Evolutionary conservation across 441 rosid genomes (phyloP).

Genomic region (Dalechampia spathulata): DNA sequence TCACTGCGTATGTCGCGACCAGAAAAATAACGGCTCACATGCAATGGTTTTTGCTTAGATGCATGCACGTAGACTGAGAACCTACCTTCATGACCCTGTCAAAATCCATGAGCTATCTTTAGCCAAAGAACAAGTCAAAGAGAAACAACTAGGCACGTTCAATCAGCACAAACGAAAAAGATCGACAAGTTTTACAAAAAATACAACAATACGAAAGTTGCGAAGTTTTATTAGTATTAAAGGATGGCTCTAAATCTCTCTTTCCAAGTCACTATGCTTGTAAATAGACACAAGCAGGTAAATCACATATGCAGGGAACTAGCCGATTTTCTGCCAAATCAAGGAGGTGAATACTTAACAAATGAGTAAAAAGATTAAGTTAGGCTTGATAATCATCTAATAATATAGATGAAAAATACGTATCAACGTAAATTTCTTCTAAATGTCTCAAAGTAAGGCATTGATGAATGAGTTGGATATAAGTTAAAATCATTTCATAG

Average conservation of each 20-base stretch:
- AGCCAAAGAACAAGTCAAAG: not conserved
- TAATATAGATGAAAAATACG: not conserved
- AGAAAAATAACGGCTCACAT: constrained; percentile 69
- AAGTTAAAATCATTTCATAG: too few relatives aligned
- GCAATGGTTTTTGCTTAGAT: constrained; percentile 67
- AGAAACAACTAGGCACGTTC: not conserved
- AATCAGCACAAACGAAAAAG: too few relatives aligned
- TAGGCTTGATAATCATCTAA: not conserved
- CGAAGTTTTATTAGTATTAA: too few relatives aligned
- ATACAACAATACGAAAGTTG: too few relatives aligned
- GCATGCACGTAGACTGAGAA: constrained; percentile 89
- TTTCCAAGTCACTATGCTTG: too few relatives aligned
- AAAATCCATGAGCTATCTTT: constrained; percentile 11
- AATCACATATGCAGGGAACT: too few relatives aligned
- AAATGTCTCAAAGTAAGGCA: not conserved
- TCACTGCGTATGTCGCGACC: constrained; percentile 73
- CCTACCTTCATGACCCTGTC: constrained; percentile 84
- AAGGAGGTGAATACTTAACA: not conserved
- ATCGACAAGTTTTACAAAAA: too few relatives aligned
- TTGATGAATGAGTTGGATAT: too few relatives aligned
- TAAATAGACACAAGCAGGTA: too few relatives aligned
- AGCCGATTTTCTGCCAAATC: not conserved
- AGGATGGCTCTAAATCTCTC: too few relatives aligned
- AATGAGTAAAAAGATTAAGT: too few relatives aligned
- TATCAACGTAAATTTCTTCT: not conserved